Base-by-base conservation (phyloP, 2,329 filamentous ascomycete species). In the Fusarium sp. region DNA sequence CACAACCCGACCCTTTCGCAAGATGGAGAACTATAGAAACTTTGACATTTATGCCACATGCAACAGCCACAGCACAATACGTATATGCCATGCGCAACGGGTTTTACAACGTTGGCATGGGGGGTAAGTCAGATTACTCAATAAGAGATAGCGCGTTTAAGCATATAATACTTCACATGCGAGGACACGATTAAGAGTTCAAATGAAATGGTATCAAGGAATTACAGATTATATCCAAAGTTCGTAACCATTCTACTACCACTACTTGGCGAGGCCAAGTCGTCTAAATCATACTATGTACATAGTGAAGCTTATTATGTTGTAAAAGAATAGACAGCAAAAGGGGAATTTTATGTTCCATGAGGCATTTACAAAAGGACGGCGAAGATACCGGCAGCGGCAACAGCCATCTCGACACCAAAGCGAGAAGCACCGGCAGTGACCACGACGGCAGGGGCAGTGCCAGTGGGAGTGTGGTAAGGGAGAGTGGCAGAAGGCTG, bases 361-460 rank as follows among this genome's bases (percentile, higher is more conserved):
- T 53, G 41, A 57, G 45, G 44, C 59, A 57, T 69, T 73, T 76
- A 76, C 61, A 77, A 63, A 47, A 75, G 66, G 61, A 76, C 48
- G 33, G 68, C 73, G 42, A 70, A 69, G 42, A 75, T 53, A 68
- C 71, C 75, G 29, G 67, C 73, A 17, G 71, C 72, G 39, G 67
- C 72, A 45, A 69, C 71, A 42, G 68, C 67, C 47, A 71, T 53
- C 58, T 70, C 66, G 41, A 73, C 51, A 58, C 69, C 69, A 36
- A 76, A 57, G 54, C 72, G 74, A 51, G 67, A 72, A 47, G 73
- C 74, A 49, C 70, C 74, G 42, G 68, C 70, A 42, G 69, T 73
- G 43, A 72, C 65, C 51, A 57, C 47, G 21, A 66, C 54, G 38
- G 67, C 63, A 41, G 67, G 57, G 33, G 61, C 45, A 17, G 62